phyloP scores from a whole-genome alignment of 2,329 filamentous ascomycete genomes.

The Colletotrichum nymphaeae region DNA sequence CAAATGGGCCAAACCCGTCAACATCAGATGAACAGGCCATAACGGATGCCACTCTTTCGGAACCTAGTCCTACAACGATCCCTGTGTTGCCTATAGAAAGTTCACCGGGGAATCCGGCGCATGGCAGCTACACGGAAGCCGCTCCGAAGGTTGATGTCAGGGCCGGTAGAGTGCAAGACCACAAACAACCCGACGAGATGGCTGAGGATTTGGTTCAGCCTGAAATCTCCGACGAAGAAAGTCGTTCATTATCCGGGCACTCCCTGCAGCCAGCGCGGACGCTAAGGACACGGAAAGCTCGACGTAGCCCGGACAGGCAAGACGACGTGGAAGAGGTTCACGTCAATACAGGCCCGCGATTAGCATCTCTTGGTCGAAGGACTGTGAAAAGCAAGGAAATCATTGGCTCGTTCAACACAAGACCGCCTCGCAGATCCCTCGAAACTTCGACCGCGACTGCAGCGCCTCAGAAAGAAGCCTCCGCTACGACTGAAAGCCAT shows the following conservation, averaged over 20 bases:
- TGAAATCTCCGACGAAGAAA: neutral
- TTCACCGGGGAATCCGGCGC: neutral
- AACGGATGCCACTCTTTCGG: neutral
- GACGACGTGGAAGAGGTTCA: neutral
- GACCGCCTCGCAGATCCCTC: neutral
- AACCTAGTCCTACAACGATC: neutral
- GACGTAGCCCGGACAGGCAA: neutral
- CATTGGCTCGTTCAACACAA: slow-evolving; percentile 49
- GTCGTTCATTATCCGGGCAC: neutral
- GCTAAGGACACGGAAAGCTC: neutral
- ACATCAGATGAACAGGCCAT: neutral
- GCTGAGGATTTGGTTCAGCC: neutral
- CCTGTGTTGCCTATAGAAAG: neutral
- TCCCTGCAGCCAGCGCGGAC: neutral
- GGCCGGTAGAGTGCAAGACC: neutral
- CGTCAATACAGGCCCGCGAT: slow-evolving; percentile 44
- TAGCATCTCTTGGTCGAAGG: slow-evolving; percentile 53
- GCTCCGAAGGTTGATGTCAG: neutral
- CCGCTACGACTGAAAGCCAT: neutral
- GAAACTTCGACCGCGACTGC: neutral
- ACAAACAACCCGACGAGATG: no score
- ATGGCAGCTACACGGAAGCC: neutral
- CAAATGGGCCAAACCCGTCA: neutral
- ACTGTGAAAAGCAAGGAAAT: slow-evolving; percentile 60
- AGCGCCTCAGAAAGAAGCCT: neutral